Evolutionary conservation across 2,329 filamentous ascomycete species (phyloP).

Genomic region (Fonsecaea nubica): DNA sequence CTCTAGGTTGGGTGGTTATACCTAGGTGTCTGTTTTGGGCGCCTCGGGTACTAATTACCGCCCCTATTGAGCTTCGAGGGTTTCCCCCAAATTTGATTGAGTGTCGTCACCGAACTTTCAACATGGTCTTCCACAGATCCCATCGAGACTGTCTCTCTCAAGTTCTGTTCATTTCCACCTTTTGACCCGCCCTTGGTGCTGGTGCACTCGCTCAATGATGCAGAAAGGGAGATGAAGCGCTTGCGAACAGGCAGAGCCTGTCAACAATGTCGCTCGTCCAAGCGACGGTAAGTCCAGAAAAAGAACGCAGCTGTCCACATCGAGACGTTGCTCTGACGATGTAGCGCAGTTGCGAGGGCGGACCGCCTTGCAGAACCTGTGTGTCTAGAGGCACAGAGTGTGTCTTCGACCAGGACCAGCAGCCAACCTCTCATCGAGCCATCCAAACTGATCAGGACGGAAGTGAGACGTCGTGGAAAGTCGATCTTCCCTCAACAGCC

Average conservation of each 20-base stretch:
- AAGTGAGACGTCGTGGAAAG: not conserved
- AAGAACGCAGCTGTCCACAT: not conserved
- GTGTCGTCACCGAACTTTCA: not conserved
- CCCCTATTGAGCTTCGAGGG: not conserved
- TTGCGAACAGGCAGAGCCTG: slow-evolving; percentile 1
- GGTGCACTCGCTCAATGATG: not conserved
- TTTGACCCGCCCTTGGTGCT: not conserved
- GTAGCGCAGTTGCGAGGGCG: slow-evolving; percentile 5
- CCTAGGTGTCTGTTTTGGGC: not conserved
- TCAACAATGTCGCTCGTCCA: slow-evolving; percentile 8
- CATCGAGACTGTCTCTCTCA: not conserved
- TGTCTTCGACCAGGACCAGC: not conserved
- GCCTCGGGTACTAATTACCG: not conserved
- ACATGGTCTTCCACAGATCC: not conserved
- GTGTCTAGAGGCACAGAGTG: not conserved
- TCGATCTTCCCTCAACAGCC: not conserved
- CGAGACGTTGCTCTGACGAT: not conserved
- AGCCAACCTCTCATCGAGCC: not conserved
- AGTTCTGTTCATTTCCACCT: not conserved
- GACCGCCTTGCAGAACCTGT: slow-evolving; percentile 7
- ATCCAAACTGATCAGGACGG: not conserved
- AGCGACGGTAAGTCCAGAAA: slow-evolving; percentile 14
- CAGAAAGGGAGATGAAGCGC: not conserved
- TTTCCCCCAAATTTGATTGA: not conserved
- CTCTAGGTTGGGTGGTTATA: not conserved